Base-by-base conservation (phyloP, 495 filamentous ascomycete species). In the Astrothelium macrocarpum region DNA sequence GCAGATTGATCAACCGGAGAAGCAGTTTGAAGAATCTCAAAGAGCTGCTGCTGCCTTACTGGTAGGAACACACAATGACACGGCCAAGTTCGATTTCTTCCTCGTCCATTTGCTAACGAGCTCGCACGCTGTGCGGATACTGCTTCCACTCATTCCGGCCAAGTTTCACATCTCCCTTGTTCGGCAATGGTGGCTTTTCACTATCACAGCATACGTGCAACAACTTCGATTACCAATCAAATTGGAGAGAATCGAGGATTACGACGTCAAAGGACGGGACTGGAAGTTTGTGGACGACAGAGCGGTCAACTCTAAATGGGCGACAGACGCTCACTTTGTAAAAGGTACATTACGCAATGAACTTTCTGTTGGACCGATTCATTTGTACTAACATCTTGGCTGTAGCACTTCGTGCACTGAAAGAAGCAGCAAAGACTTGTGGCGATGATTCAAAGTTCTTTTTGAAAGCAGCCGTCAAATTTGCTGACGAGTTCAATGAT, bases 131-230 rank as follows among this genome's bases (percentile, higher is more conserved):
- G 84, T 96, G 7, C 83, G 94, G 1, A 87, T 94, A 29, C 72
- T 97, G 10, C 79, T 97, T 1, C 94, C 94, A 0, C 71, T 89
- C 5, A 79, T 96, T 16, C 92, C 91, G 0, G 72, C 79, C 2
- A 83, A 83, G 68, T 90, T 83, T 64, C 91, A 94, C 65, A 70
- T 90, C 42, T 77, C 77, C 20, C 75, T 97, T 20, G 81, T 95
- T 9, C 80, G 85, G 20, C 87, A 93, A 70, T 96, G 95, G 89
- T 96, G 90, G 91, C 75, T 97, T 2, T 79, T 95, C 45, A 85
- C 87, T 0, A 70, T 96, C 32, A 79, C 86, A 0, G 82, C 91
- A 1, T 97, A 95, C 66, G 84, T 94, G 32, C 77, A 84, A 0
- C 87, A 90, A 72, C 69, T 89, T 18, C 79, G 92, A 16, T 91